Conservation (phyloP, 768 basidiomycete species). For the Lactifluus pinguis region DNA sequence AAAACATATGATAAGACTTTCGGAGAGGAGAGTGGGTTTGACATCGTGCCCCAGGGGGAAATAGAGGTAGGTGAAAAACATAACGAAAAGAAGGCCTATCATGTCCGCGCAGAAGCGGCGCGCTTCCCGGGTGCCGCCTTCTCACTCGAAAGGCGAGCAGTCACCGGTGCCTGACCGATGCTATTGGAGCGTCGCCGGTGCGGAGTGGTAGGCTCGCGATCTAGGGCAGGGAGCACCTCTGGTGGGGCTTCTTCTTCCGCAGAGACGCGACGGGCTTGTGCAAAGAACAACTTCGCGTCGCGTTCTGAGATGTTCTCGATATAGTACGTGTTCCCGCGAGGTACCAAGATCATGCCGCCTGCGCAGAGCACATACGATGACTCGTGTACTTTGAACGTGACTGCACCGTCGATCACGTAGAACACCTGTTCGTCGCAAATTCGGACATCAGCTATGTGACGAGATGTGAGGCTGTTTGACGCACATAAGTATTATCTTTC, state of each 20-base stretch:
- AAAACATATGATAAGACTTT: not conserved
- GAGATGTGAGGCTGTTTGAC: constrained; percentile 24
- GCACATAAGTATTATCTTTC: constrained; percentile 89
- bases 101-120: constrained; percentile 2
- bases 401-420: constrained; percentile 81
- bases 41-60: not conserved
- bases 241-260: constrained; percentile 24
- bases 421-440: constrained; percentile 41
- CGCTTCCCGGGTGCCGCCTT: constrained; percentile 2
- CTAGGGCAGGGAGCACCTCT: constrained; percentile 15
- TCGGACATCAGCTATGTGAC: constrained; percentile 9
- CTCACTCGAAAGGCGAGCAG: constrained; percentile 13
- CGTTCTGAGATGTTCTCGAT: constrained; percentile 82
- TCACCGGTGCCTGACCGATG: constrained; percentile 12
- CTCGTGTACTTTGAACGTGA: constrained; percentile 76
- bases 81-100: not conserved
- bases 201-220: not conserved
- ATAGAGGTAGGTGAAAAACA: not conserved
- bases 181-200: constrained; percentile 14
- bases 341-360: constrained; percentile 85
- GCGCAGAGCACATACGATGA: constrained; percentile 68
- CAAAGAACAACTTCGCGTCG: constrained; percentile 82
- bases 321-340: constrained; percentile 89
- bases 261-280: constrained; percentile 62
- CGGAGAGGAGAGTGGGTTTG: not conserved